These are phyloP conservation scores for Cercophora newfieldiana DNA, from an alignment of 495 filamentous ascomycete species.

Conservation along the genomic window DNA sequence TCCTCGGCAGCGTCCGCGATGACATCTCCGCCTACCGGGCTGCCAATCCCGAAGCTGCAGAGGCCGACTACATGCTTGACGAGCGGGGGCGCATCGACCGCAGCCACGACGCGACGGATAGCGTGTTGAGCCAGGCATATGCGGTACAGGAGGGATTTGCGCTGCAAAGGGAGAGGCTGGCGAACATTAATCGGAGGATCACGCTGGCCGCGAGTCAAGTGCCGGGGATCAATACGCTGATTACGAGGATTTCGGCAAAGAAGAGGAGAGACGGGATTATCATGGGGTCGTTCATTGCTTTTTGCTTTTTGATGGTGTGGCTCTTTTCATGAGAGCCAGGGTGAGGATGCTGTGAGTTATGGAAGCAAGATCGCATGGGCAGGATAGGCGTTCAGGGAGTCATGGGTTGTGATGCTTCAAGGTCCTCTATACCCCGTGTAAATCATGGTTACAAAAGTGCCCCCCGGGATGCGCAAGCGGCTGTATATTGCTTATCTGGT, in stretches of 20 bases:
- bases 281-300: constrained; percentile 82
- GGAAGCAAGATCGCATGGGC: constrained; percentile 4
- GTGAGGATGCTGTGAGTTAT: background rate
- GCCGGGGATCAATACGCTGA: constrained; percentile 90
- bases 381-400: constrained; percentile 13
- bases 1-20: constrained; percentile 86
- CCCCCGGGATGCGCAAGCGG: background rate
- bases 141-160: constrained; percentile 92
- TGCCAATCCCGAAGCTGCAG: constrained; percentile 78
- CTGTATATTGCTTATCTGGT: background rate
- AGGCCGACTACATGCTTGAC: constrained; percentile 93
- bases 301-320: constrained; percentile 85
- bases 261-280: constrained; percentile 95
- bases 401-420: background rate
- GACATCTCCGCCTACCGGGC: constrained; percentile 89
- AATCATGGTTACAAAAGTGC: background rate
- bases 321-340: constrained; percentile 64
- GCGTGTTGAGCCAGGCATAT: constrained; percentile 93
- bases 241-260: constrained; percentile 90
- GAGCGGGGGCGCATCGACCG: constrained; percentile 83
- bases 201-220: constrained; percentile 84
- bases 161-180: constrained; percentile 79
- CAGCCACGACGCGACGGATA: constrained; percentile 83
- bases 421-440: background rate
- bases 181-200: constrained; percentile 85